Base-by-base conservation (phyloP, 495 filamentous ascomycete genomes). In the Aspergillus egyptiacus region DNA sequence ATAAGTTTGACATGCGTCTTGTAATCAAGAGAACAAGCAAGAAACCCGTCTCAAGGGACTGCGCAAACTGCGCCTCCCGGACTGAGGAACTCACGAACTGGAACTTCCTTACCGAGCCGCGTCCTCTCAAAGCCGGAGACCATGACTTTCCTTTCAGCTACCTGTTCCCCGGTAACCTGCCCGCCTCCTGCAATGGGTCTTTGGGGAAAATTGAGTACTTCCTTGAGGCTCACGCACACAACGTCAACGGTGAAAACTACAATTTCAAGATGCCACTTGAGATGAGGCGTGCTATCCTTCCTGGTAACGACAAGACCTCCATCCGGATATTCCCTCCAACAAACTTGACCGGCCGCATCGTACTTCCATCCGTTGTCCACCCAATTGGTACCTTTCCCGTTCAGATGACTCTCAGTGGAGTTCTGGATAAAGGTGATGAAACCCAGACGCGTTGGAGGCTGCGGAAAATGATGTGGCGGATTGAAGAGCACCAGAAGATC, bases 301-400 rank as follows among this genome's bases (percentile, higher is more conserved):
- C 90, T 2, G 82, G 85, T 47, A 82, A 86, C 61, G 81, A 85
- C 54, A 81, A 81, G 59, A 70, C 73, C 48, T 90, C 86, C 14
- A 79, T 94, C 39, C 90, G 93, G 56, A 84, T 97, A 52, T 99
- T 99, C 69, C 93, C 93, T 27, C 93, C 93, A 0, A 99, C 93
- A 48, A 91, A 90, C 62, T 81, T 99, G 49, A 88, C 85, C 39
- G 87, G 88, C 31, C 81, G 79, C 56, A 81, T 93, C 55, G 78
- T 86, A 44, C 82, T 93, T 28, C 83, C 89, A 8, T 78, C 86
- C 15, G 78, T 94, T 42, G 82, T 96, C 34, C 83, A 97, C 68
- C 91, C 93, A 10, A 87, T 93, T 38, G 88, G 88, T 60, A 83
- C 80, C 50, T 89, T 94, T 63, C 86, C 74, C 2, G 75, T 96